Base-by-base conservation (phyloP, 1,139 yeast species). In the Petasospora fabianii region DNA sequence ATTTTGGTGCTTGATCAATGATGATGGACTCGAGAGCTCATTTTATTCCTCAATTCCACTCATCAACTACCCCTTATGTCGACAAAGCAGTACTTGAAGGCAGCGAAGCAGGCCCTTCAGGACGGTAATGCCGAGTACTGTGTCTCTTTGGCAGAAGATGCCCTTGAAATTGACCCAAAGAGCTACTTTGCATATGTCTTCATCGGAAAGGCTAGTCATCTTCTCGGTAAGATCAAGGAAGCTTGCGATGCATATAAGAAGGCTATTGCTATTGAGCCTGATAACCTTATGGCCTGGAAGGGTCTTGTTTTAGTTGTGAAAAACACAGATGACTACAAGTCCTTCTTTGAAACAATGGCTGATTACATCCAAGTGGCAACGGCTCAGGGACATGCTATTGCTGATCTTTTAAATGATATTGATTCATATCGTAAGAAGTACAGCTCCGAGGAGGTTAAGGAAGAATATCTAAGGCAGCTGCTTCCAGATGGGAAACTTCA, bases 201-300 rank as follows among this genome's bases (percentile, higher is more conserved):
- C 52, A 43, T 63, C 19, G 71, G 69, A 13, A 65, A 65, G 46
- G 55, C 68, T 5, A 51, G 41, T 17, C 56, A 55, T 24, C 33
- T 54, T n/a, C 18, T 53, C 42, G 59, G 65, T 13, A 60, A 73
- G 6, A 44, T 57, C 8, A 58, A 58, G 1, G 62, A 69, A 3
- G 82, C 95, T 0, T 55, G 66, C 2, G 53, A 55, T 2, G 64
- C 77, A 2, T 85, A 84, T 51, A 51, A 58, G 21, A 60, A 58
- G 30, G 96, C 96, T 0, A 71, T 77, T 3, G 54, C 60, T 4
- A 38, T 81, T 2, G 77, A 82, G 26, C 76, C 80, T 0, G 64
- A 66, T 1, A 77, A 80, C 39, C 47, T 78, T 1, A 59, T 75
- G 20, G 95, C 92, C 0, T 88, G 95, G 95, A 87, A 85, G 56